Evolutionary conservation across 208 protist genomes (phyloP).

Genomic region (Acanthamoeba castellanii): DNA sequence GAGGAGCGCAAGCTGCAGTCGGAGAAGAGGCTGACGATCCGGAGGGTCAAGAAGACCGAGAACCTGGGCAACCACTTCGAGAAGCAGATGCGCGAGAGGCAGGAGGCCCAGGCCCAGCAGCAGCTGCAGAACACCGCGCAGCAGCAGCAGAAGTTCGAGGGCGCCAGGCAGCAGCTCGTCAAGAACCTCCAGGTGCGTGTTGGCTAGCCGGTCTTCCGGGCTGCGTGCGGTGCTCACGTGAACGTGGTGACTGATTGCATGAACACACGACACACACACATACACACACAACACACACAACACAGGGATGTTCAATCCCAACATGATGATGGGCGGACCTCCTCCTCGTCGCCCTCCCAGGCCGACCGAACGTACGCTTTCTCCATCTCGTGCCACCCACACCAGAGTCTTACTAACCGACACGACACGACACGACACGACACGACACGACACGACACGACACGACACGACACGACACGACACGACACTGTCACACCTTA

Average conservation of each 20-base stretch:
- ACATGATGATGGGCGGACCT: slow-evolving; percentile 43
- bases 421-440: too few relatives aligned
- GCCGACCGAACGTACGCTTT: not conserved
- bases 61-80: slow-evolving; percentile 27
- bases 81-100: slow-evolving; percentile 4
- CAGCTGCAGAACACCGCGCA: not conserved
- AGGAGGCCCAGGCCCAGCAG: slow-evolving; percentile 5
- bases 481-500: too few relatives aligned
- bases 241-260: not conserved
- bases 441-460: too few relatives aligned
- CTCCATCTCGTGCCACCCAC: not conserved
- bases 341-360: slow-evolving; percentile 3
- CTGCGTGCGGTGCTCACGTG: not conserved
- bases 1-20: not conserved
- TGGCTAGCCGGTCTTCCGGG: not conserved
- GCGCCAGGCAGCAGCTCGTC: not conserved
- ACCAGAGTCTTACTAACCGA: not conserved
- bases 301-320: slow-evolving; percentile 29
- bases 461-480: too few relatives aligned
- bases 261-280: not conserved
- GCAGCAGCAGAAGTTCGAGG: slow-evolving; percentile 11
- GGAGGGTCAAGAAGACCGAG: slow-evolving; percentile 16
- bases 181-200: slow-evolving; percentile 26
- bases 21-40: not conserved
- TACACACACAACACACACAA: not conserved